Percentiles rank a stretch among this genome's conserved stretches.
Conservation (phyloP, 1,139 yeast species). For the Zhuliangozyma parablackwelliae region DNA sequence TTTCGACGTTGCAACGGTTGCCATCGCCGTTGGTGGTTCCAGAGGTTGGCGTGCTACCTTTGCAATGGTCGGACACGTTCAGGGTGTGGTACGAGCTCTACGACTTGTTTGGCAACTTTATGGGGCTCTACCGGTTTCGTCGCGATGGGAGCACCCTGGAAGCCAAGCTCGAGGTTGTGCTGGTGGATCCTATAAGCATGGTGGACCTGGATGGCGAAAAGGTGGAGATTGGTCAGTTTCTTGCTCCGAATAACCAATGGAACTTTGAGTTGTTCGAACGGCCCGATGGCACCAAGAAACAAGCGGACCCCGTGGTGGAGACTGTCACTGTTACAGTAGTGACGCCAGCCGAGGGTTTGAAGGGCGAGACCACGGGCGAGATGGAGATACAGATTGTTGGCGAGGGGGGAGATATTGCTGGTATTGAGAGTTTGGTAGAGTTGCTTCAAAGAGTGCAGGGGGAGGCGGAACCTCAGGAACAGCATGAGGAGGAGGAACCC, state of each 20-base stretch:
- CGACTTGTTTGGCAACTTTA: slow-evolving; percentile 28
- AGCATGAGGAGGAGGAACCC: too few species aligned
- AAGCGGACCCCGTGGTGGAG: too few species aligned
- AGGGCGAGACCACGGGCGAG: too few species aligned
- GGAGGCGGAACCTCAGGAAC: too few species aligned
- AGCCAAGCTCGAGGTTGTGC: slow-evolving; percentile 15
- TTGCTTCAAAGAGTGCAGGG: too few species aligned
- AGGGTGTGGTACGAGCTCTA: slow-evolving; percentile 36
- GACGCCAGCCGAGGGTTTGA: too few species aligned
- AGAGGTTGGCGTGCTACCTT: slow-evolving; percentile 11
- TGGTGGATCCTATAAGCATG: slow-evolving; percentile 31
- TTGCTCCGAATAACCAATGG: slow-evolving; percentile 21
- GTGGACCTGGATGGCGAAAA: slow-evolving; percentile 28
- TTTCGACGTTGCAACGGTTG: slow-evolving; percentile 21
- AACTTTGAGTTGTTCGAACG: slow-evolving; percentile 22
- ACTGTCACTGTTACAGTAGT: too few species aligned
- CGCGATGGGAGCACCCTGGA: slow-evolving; percentile 18
- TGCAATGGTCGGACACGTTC: slow-evolving; percentile 33
- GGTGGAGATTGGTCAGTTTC: slow-evolving; percentile 15
- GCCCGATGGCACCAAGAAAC: neutral
- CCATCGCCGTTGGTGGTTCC: slow-evolving; percentile 22
- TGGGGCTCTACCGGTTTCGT: slow-evolving; percentile 19
- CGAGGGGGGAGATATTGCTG: too few species aligned
- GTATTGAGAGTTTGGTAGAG: too few species aligned
- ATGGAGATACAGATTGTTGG: too few species aligned